phyloP scores from a whole-genome alignment of 345 rosid species.

The Rhizophora apiculata region DNA sequence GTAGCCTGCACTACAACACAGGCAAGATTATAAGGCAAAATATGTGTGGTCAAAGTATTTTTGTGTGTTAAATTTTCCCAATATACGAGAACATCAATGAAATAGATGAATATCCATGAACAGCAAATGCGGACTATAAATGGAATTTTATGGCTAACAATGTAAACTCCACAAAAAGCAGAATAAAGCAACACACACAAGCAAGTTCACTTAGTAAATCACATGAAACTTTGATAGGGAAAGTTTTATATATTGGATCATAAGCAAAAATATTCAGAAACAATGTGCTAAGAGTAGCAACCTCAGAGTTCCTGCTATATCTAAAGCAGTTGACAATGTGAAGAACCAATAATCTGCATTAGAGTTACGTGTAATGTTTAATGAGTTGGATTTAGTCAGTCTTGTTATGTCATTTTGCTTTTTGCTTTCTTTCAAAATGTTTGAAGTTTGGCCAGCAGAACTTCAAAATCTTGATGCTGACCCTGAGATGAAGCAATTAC shows the following conservation, averaged over 20 bases:
- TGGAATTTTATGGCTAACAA: background rate
- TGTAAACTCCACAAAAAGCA: background rate
- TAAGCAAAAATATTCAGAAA: background rate
- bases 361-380: background rate
- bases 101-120: background rate
- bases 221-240: no score
- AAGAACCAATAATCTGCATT: background rate
- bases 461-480: conserved; percentile 28
- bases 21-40: background rate
- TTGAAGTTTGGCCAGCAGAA: background rate
- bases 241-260: background rate
- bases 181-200: background rate
- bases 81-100: background rate
- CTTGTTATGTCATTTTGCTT: background rate
- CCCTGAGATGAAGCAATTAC: conserved; percentile 69
- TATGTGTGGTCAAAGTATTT: background rate
- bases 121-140: background rate
- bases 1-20: conserved; percentile 50
- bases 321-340: no score
- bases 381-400: background rate
- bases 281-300: no score
- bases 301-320: no score
- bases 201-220: background rate
- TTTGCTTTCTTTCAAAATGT: background rate
- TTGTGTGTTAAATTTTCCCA: background rate